Evolutionary conservation across 73 alveolate genomes (phyloP).

Genomic region (Stentor roeselii): DNA sequence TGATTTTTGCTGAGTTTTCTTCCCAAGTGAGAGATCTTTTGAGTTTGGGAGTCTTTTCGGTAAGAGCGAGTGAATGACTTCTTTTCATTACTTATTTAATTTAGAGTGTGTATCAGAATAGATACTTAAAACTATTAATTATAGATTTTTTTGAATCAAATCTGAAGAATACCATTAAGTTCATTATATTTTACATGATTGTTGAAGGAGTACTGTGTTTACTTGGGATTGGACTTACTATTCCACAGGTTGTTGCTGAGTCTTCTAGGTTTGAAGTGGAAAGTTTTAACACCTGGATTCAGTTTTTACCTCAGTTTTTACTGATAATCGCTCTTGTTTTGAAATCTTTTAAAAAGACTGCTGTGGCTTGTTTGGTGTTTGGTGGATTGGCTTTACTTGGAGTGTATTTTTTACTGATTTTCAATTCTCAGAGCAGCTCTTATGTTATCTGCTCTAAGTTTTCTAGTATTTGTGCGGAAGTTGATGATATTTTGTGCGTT

Average conservation of each 20-base stretch:
- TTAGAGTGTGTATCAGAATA: too few relatives aligned
- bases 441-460: background rate
- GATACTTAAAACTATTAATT: too few relatives aligned
- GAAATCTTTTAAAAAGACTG: background rate
- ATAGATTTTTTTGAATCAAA: too few relatives aligned
- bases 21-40: too few relatives aligned
- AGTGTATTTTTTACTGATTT: background rate
- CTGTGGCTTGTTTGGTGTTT: background rate
- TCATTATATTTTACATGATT: background rate
- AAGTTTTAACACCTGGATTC: background rate
- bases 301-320: slow-evolving; percentile 12
- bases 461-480: slow-evolving; percentile 4
- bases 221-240: slow-evolving; percentile 4
- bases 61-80: too few relatives aligned
- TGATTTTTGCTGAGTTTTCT: too few relatives aligned
- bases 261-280: background rate
- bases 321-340: background rate
- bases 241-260: background rate
- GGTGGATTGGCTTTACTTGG: background rate
- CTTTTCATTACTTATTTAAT: too few relatives aligned
- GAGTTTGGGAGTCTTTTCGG: too few relatives aligned
- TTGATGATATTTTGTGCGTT: background rate
- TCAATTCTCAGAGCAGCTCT: slow-evolving; percentile 6
- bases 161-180: too few relatives aligned
- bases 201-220: background rate